phyloP scores from a whole-genome alignment of 495 filamentous ascomycete species.

The Poronia punctata region DNA sequence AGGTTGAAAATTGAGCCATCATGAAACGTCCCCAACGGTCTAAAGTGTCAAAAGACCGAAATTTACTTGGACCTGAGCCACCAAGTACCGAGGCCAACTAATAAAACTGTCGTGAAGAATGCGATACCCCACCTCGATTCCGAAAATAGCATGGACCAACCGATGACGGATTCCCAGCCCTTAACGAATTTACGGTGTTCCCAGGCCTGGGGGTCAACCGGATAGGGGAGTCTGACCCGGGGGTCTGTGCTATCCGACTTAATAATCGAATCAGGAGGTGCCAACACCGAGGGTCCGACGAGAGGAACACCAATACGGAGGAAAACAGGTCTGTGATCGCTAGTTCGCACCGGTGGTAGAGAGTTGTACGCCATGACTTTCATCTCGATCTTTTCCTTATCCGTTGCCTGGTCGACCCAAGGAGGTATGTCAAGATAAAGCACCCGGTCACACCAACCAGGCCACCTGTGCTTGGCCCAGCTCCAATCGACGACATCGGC shows the following conservation, averaged over 20 bases:
- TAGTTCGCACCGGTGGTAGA: conserved; percentile 65
- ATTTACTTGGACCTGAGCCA: conserved; percentile 27
- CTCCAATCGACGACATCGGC: conserved; percentile 44
- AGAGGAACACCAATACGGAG: conserved; percentile 56
- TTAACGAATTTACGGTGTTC: conserved; percentile 32
- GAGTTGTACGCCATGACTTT: conserved; percentile 57
- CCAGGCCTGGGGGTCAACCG: conserved; percentile 39
- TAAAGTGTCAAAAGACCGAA: conserved; percentile 7
- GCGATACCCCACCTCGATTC: conserved; percentile 35
- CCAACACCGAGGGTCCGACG: conserved; percentile 23
- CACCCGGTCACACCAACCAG: conserved; percentile 91
- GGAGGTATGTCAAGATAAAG: conserved; percentile 62
- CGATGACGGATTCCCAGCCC: conserved; percentile 35
- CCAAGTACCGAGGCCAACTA: conserved; percentile 32
- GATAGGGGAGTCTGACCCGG: conserved; percentile 29
- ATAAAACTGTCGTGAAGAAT: conserved; percentile 28
- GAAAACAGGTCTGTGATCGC: conserved; percentile 80
- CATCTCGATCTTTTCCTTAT: conserved; percentile 29
- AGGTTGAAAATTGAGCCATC: no score
- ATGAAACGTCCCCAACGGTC: not conserved
- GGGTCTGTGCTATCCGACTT: conserved; percentile 23
- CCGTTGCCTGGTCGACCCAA: conserved; percentile 24
- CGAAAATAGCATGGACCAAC: conserved; percentile 40
- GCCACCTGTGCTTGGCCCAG: conserved; percentile 76
- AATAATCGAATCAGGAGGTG: conserved; percentile 11